phyloP scores from a whole-genome alignment of 2,329 filamentous ascomycete species.

The Hymenoscyphus scutula region DNA sequence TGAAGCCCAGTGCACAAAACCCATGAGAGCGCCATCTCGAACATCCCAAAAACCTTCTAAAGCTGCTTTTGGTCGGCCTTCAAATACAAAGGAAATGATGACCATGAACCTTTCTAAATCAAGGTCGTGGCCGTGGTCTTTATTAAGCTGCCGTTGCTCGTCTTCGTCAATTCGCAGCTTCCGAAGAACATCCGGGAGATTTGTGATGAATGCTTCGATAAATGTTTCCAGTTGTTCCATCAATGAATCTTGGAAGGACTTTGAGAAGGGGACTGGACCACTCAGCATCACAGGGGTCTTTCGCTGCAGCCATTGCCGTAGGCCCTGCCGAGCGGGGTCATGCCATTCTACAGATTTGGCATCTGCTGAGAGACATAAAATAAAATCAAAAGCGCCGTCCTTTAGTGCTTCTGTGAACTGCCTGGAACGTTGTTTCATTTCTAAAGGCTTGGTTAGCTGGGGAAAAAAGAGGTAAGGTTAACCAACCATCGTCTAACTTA shows the following conservation, averaged over 20 bases:
- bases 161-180: constrained; percentile 87
- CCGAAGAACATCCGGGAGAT: constrained; percentile 88
- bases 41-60: constrained; percentile 84
- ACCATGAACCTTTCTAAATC: constrained; percentile 88
- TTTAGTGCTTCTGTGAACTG: constrained; percentile 75
- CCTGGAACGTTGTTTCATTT: constrained; percentile 68
- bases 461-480: neutral
- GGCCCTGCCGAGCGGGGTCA: constrained; percentile 77
- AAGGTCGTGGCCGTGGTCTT: constrained; percentile 63
- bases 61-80: constrained; percentile 79
- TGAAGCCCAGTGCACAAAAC: constrained; percentile 97
- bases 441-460: constrained; percentile 38
- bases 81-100: constrained; percentile 88
- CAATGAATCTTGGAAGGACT: constrained; percentile 68
- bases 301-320: constrained; percentile 79
- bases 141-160: constrained; percentile 71
- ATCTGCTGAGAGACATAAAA: constrained; percentile 80
- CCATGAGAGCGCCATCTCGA: constrained; percentile 86
- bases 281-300: constrained; percentile 69
- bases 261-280: constrained; percentile 67
- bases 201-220: constrained; percentile 88
- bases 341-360: constrained; percentile 80
- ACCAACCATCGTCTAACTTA: constrained; percentile 59
- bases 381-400: constrained; percentile 89
- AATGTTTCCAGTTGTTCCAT: constrained; percentile 85